Percentiles rank a stretch among this genome's conserved stretches.
Conservation (phyloP, 257 asterid species). For the Solanum okadae region DNA sequence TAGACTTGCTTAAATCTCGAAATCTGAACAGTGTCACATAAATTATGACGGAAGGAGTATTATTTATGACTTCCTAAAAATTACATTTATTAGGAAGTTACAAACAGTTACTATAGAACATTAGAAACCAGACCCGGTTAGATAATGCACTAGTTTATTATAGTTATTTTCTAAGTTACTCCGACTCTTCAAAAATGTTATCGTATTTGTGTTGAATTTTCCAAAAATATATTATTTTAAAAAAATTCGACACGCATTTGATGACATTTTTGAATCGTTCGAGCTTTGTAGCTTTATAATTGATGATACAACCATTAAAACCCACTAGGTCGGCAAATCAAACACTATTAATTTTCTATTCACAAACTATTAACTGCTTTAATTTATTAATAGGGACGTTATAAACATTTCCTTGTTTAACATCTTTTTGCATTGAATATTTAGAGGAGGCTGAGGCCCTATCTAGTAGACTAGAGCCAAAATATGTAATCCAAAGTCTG, state of each 20-base stretch:
- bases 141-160: background rate
- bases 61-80: background rate
- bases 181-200: rapidly evolving
- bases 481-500: background rate
- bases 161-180: background rate
- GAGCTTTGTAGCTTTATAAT: background rate
- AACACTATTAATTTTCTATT: background rate
- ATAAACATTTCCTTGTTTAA: background rate
- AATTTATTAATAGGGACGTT: background rate
- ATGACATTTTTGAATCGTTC: background rate
- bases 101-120: background rate
- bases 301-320: background rate
- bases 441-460: background rate
- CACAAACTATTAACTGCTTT: background rate
- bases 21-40: too few relatives aligned
- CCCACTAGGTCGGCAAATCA: background rate
- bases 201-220: too few relatives aligned
- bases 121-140: background rate
- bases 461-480: background rate
- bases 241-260: too few relatives aligned
- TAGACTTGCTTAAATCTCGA: too few relatives aligned
- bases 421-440: background rate
- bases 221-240: too few relatives aligned
- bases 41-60: background rate
- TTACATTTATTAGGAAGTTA: background rate